Evolutionary conservation across 148 eudicot genomes (phyloP).

Genomic region (Nepenthes mirabilis): DNA sequence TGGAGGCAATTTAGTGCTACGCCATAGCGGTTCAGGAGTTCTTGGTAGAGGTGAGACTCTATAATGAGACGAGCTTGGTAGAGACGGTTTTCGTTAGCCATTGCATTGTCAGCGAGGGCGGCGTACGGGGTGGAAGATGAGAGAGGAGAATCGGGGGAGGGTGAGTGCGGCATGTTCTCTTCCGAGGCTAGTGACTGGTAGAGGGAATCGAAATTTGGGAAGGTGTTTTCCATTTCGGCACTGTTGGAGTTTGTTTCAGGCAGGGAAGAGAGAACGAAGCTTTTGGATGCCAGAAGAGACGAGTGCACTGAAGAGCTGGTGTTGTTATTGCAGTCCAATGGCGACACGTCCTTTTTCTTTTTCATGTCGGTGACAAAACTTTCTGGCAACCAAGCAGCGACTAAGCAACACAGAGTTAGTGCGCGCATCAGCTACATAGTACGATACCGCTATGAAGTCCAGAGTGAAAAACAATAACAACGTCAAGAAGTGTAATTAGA

Average conservation of each 20-base stretch:
- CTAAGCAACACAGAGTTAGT: neutral
- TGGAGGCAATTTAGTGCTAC: conserved; percentile 40
- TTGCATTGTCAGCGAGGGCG: conserved; percentile 9
- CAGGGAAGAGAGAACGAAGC: neutral
- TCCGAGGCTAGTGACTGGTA: neutral
- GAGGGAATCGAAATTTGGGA: neutral
- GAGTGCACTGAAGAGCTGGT: neutral
- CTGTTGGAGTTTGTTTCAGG: neutral
- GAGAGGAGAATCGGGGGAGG: neutral
- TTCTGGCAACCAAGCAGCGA: neutral
- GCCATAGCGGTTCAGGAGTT: conserved; percentile 50
- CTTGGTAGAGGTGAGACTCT: conserved; percentile 45
- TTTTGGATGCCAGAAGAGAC: neutral
- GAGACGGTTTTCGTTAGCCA: conserved; percentile 23
- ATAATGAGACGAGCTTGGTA: conserved; percentile 36
- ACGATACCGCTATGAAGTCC: too few species aligned
- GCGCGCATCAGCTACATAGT: neutral
- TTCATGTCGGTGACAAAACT: neutral
- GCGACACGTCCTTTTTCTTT: neutral
- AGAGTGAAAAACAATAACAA: too few species aligned
- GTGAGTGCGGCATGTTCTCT: neutral
- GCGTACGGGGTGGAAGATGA: conserved; percentile 31
- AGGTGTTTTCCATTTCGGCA: neutral
- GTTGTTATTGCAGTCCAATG: neutral
- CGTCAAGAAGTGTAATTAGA: too few species aligned